Evolutionary conservation across 345 rosid genomes (phyloP), one percentile per base, ranked within the genome.

Genomic region (Cochlearia excelsa): DNA sequence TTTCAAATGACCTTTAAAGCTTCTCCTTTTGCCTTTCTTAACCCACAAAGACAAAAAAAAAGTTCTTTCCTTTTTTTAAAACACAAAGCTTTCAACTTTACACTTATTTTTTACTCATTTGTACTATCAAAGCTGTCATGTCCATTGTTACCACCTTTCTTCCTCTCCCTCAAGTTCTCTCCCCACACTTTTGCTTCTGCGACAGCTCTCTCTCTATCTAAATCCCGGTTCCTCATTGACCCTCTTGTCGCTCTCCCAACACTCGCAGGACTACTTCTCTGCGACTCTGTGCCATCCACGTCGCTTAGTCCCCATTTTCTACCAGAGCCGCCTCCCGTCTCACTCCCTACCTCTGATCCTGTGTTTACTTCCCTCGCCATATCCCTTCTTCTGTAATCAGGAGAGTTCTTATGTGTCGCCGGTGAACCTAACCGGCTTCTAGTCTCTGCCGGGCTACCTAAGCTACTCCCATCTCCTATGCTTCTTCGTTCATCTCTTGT

Each of bases 131-230:
- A 86, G 73, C 95, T 88, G 27, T 60, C 61, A 0, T 46, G 87
- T 61, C 78, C 72, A 35, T 83, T 79, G 30, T 79, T 77, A 26
- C 84, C 94, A 26, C 84, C 94, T 34, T 87, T 75, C 68, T 89
- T 93, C 67, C 78, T 87, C 72, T 86, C 97, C 62, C 99, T 81
- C 97, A 82, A 88, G 65, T 89, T 88, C 78, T 93, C 97, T 26
- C 99, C 99, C 99, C 99, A 93, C 35, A 93, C 95, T 67, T 89
- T 93, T 0, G 99, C 99, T 59, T 81, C 97, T 0, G 99, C 99
- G 7, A 93, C 99, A 3, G 99, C 99, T 3, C 95, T 80, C 73
- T 93, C 94, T 67, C 99, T 83, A 76, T 93, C 97, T 31, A 89
- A 79, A 78, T 82, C 95, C 3, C 93, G 77, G 54, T 85, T 86